These are phyloP conservation scores for Pugionium cornutum DNA, from an alignment of 345 rosid species.

Conservation along the genomic window DNA sequence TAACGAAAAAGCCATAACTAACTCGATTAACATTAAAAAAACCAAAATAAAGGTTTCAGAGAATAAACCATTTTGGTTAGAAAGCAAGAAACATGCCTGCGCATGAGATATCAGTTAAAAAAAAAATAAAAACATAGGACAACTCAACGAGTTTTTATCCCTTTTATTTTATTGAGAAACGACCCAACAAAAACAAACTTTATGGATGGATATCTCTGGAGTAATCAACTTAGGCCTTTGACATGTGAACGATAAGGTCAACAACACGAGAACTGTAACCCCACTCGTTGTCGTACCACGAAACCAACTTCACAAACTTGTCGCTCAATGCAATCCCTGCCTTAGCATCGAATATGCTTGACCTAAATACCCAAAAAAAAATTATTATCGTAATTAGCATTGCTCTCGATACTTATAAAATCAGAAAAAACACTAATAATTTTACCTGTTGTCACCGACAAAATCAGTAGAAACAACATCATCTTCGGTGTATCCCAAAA, in stretches of 20 bases:
- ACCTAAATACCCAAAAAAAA: slow-evolving; percentile 39
- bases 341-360: slow-evolving; percentile 85
- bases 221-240: slow-evolving; percentile 29
- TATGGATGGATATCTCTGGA: background rate
- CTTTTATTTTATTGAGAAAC: background rate
- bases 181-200: background rate
- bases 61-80: too few species aligned
- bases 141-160: background rate
- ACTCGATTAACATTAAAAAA: too few species aligned
- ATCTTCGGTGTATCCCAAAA: slow-evolving; percentile 73
- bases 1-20: too few species aligned
- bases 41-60: too few species aligned
- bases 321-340: slow-evolving; percentile 78
- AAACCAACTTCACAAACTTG: slow-evolving; percentile 56
- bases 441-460: slow-evolving; percentile 73
- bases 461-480: slow-evolving; percentile 80
- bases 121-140: background rate
- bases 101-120: background rate
- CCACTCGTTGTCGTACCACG: slow-evolving; percentile 85
- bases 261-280: slow-evolving; percentile 82
- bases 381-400: too few species aligned
- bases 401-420: background rate
- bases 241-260: slow-evolving; percentile 58
- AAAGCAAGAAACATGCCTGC: background rate
- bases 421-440: background rate